Evolutionary conservation across 139 green algal species (phyloP).

Genomic region (Ulvella scutata): DNA sequence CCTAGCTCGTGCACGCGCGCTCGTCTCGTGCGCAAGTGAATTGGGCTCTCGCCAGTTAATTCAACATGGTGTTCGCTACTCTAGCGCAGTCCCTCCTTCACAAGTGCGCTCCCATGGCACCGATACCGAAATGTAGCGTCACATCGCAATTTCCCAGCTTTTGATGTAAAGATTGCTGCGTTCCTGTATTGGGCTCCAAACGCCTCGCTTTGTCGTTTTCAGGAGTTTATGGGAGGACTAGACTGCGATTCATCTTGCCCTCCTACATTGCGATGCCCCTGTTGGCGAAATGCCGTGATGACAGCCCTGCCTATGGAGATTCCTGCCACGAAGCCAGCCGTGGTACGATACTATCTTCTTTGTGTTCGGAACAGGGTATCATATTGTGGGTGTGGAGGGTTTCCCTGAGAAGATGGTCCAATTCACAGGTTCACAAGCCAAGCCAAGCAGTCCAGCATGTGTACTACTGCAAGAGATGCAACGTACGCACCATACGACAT

Average conservation of each 20-base stretch:
- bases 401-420: not conserved
- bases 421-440: not conserved
- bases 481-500: not conserved
- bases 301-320: not conserved
- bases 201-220: not conserved
- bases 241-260: not conserved
- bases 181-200: not conserved
- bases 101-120: not conserved
- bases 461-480: not conserved
- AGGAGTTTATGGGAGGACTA: not conserved
- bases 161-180: not conserved
- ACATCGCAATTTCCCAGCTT: not conserved
- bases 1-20: not conserved
- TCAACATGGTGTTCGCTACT: not conserved
- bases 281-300: slow-evolving; percentile 2
- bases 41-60: not conserved
- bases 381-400: too few relatives aligned
- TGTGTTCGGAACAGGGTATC: not conserved
- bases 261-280: not conserved
- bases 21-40: not conserved
- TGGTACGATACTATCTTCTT: not conserved
- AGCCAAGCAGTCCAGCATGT: not conserved
- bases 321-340: not conserved
- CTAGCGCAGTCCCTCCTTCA: not conserved
- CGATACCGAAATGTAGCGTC: not conserved